These are phyloP conservation scores for Citrus reticulata DNA, from an alignment of 345 rosid genomes.

Conservation along the genomic window DNA sequence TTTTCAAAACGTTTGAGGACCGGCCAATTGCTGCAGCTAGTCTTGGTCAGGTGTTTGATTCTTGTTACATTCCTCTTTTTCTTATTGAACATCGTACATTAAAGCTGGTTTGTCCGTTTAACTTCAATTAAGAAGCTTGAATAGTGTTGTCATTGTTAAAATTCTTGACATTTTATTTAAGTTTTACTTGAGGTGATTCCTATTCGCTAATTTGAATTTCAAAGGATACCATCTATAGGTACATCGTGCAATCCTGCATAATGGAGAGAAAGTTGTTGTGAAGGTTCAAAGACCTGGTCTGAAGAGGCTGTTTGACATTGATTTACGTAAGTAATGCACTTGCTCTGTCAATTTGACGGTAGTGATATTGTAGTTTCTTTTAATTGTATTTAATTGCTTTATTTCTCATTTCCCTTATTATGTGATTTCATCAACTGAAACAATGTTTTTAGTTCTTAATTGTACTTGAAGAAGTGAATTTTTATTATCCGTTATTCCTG, in stretches of 20 bases:
- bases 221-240: conserved; percentile 46
- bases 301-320: conserved; percentile 89
- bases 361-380: neutral
- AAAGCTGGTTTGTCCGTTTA: neutral
- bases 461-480: neutral
- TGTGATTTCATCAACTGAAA: neutral
- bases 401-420: neutral
- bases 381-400: neutral
- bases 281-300: conserved; percentile 97
- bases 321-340: conserved; percentile 55
- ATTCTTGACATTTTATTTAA: neutral
- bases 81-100: neutral
- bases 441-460: neutral
- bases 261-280: conserved; percentile 85
- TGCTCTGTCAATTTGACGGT: neutral
- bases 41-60: conserved; percentile 93
- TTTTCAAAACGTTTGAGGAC: conserved; percentile 85
- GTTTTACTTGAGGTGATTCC: neutral
- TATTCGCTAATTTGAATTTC: conserved; percentile 21
- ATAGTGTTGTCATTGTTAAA: neutral
- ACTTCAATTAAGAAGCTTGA: neutral
- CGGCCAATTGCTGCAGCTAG: conserved; percentile 98
- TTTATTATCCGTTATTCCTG: conserved; percentile 2
- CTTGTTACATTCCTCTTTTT: conserved; percentile 7
- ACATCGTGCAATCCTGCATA: conserved; percentile 84